phyloP scores from a whole-genome alignment of 805 yeast genomes.

The Priceomyces carsonii region DNA sequence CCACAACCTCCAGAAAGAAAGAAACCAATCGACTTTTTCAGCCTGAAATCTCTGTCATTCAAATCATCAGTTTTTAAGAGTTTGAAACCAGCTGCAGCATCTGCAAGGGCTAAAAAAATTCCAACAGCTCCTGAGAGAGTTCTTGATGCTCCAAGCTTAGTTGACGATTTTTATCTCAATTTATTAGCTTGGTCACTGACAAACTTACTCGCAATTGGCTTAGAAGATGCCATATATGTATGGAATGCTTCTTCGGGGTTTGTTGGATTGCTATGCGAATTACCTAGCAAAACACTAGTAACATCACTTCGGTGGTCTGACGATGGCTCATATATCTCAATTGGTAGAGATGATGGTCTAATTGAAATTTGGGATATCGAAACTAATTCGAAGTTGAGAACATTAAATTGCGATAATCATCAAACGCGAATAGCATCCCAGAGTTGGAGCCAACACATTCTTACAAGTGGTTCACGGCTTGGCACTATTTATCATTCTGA shows the following conservation, averaged over 20 bases:
- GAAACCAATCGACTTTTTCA: conserved; percentile 34
- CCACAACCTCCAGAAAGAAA: conserved; percentile 76
- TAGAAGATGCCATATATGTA: conserved; percentile 78
- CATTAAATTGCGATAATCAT: conserved; percentile 68
- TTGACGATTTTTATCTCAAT: conserved; percentile 90
- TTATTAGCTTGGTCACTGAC: conserved; percentile 84
- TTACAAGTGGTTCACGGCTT: conserved; percentile 84
- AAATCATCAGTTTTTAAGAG: conserved; percentile 25
- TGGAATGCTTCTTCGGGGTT: conserved; percentile 90
- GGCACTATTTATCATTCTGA: conserved; percentile 88
- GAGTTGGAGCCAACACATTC: conserved; percentile 78
- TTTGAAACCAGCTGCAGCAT: conserved; percentile 51
- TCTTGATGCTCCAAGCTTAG: conserved; percentile 92
- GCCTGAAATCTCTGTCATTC: conserved; percentile 19
- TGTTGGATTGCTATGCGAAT: conserved; percentile 67
- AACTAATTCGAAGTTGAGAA: conserved; percentile 67
- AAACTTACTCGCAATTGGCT: conserved; percentile 83
- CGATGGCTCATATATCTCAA: conserved; percentile 81
- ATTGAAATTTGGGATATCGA: conserved; percentile 95
- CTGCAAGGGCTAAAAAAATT: conserved; percentile 71
- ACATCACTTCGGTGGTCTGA: conserved; percentile 87
- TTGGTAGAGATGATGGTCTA: conserved; percentile 81
- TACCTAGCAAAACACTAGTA: conserved; percentile 48
- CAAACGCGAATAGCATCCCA: conserved; percentile 76
- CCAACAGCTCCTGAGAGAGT: conserved; percentile 91